These are phyloP conservation scores for Wakefieldia striispora DNA, from an alignment of 768 basidiomycete genomes.

Conservation along the genomic window DNA sequence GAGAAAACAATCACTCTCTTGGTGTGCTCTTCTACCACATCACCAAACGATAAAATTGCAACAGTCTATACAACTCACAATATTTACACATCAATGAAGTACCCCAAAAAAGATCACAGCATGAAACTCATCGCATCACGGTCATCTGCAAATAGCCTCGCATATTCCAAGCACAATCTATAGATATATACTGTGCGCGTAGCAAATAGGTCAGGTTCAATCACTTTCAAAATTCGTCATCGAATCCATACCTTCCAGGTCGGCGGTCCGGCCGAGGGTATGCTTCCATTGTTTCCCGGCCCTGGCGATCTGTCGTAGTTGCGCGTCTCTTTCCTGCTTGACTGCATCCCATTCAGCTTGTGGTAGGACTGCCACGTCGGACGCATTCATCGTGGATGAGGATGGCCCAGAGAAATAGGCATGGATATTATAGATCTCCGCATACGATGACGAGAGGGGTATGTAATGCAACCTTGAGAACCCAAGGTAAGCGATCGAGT, in stretches of 20 bases:
- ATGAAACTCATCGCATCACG: constrained; percentile 62
- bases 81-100: too few species aligned
- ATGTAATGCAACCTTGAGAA: constrained; percentile 85
- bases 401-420: constrained; percentile 91
- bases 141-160: constrained; percentile 80
- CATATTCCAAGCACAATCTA: constrained; percentile 86
- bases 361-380: constrained; percentile 46
- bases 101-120: constrained; percentile 10
- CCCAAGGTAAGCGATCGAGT: not conserved
- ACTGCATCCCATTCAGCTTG: constrained; percentile 30
- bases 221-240: too few species aligned
- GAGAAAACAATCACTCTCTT: too few species aligned
- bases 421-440: constrained; percentile 91
- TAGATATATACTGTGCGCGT: constrained; percentile 70
- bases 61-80: too few species aligned
- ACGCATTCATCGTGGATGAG: constrained; percentile 49
- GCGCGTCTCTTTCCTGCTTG: constrained; percentile 61
- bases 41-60: too few species aligned
- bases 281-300: constrained; percentile 94
- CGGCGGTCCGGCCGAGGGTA: constrained; percentile 74
- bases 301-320: constrained; percentile 77
- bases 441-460: constrained; percentile 81
- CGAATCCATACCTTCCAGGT: constrained; percentile 80
- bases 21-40: too few species aligned
- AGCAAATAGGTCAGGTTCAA: not conserved